A percentile compares a stretch with the other conserved stretches of the same genome.
Evolutionary conservation across 2,329 filamentous ascomycete genomes (phyloP).

Genomic region (Dactylella cylindrospora): DNA sequence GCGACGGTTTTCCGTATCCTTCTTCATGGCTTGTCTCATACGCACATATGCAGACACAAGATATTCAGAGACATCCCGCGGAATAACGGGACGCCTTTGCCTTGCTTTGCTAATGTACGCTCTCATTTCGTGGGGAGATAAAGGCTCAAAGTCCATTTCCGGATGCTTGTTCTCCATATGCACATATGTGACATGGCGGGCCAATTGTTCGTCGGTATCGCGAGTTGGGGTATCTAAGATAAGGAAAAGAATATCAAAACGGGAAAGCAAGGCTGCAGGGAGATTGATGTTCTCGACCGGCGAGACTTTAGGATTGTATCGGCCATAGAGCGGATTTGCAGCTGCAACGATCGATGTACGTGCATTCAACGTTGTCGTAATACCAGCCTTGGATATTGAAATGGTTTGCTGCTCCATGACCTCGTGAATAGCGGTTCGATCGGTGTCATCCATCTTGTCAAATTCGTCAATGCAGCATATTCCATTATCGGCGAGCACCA

Average conservation of each 20-base stretch:
- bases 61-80: constrained; percentile 85
- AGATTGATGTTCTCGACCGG: constrained; percentile 99
- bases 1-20: constrained; percentile 77
- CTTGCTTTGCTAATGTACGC: constrained; percentile 94
- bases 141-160: constrained; percentile 63
- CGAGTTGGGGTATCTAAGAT: constrained; percentile 91
- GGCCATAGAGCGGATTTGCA: constrained; percentile 94
- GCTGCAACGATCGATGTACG: constrained; percentile 93
- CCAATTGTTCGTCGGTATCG: constrained; percentile 87
- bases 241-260: constrained; percentile 96
- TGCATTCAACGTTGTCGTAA: constrained; percentile 91
- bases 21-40: constrained; percentile 86
- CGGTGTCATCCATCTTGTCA: constrained; percentile 85
- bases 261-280: constrained; percentile 90
- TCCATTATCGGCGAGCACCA: constrained; percentile 78
- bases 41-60: constrained; percentile 96
- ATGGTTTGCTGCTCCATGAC: constrained; percentile 89
- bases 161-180: constrained; percentile 97
- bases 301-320: constrained; percentile 95
- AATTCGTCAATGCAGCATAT: constrained; percentile 87
- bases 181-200: constrained; percentile 91
- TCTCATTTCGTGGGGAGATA: constrained; percentile 88
- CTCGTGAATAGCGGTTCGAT: constrained; percentile 80
- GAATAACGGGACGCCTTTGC: constrained; percentile 82
- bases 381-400: constrained; percentile 74